Evolutionary conservation across 352 stramenopile species (phyloP).

Genomic region (Blastocystis hominis): DNA sequence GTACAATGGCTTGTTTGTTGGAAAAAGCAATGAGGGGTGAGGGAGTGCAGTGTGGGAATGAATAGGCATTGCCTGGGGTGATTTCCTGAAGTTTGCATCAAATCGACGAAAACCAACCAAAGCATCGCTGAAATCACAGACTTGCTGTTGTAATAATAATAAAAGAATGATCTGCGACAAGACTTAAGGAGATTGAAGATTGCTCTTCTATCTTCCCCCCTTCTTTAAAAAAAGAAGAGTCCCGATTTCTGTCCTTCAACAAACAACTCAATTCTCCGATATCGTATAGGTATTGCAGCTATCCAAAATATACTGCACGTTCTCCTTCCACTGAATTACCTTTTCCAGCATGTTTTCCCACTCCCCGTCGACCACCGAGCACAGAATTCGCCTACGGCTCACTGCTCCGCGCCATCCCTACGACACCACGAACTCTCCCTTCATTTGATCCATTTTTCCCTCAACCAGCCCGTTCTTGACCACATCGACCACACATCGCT

Average conservation of each 20-base stretch:
- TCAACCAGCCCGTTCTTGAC: conserved; percentile 3
- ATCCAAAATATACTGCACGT: conserved; percentile 40
- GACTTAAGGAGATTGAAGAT: no score
- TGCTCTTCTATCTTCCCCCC: no score
- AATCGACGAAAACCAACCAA: no score
- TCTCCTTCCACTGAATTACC: conserved; percentile 30
- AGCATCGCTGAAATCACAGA: no score
- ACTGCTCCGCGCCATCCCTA: background rate
- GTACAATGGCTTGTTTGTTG: background rate
- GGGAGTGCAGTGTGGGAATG: no score
- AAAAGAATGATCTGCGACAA: no score
- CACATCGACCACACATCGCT: background rate
- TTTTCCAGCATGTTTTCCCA: conserved; percentile 50
- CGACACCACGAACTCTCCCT: conserved; percentile 46
- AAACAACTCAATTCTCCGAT: background rate
- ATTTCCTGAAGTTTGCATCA: no score
- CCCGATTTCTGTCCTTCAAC: background rate
- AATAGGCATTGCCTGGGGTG: no score
- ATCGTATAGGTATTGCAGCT: conserved; percentile 16
- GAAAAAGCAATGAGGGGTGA: background rate
- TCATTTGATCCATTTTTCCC: conserved; percentile 40
- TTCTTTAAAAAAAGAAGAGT: no score
- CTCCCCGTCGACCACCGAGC: conserved; percentile 29
- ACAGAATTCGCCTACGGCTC: background rate
- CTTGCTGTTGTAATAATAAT: no score